Evolutionary conservation across 2,329 filamentous ascomycete genomes (phyloP).

Genomic region (Metarhizium guizhouense): DNA sequence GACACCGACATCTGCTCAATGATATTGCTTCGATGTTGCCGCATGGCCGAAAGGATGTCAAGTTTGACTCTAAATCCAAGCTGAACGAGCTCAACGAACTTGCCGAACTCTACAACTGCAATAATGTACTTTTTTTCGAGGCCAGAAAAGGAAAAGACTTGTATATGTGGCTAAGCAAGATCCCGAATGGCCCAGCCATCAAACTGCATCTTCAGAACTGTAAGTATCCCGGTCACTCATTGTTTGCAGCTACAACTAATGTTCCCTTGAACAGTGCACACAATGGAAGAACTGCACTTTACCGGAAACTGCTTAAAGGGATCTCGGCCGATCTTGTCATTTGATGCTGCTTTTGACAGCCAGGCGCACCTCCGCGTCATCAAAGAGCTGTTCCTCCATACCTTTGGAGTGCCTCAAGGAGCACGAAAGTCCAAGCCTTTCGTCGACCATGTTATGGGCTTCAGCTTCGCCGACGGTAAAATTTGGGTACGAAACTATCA

Average conservation of each 20-base stretch:
- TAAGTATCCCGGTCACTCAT: conserved; percentile 24
- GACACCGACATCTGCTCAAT: conserved; percentile 87
- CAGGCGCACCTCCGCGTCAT: conserved; percentile 73
- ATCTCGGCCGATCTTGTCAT: conserved; percentile 81
- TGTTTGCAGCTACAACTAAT: conserved; percentile 13
- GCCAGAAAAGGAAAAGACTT: conserved; percentile 89
- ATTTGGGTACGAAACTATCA: conserved; percentile 96
- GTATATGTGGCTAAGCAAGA: conserved; percentile 88
- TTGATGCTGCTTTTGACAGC: conserved; percentile 78
- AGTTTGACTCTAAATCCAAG: conserved; percentile 93
- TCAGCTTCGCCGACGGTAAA: conserved; percentile 84
- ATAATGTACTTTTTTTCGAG: conserved; percentile 92
- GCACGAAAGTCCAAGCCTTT: conserved; percentile 91
- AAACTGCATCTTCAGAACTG: conserved; percentile 71
- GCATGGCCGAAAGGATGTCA: conserved; percentile 88
- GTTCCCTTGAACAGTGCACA: conserved; percentile 57
- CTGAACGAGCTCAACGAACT: conserved; percentile 72
- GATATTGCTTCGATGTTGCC: conserved; percentile 84
- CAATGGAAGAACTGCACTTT: conserved; percentile 94
- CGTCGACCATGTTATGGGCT: conserved; percentile 88
- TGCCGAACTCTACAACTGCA: conserved; percentile 77
- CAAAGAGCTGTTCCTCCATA: conserved; percentile 82
- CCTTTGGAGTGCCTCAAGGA: conserved; percentile 84
- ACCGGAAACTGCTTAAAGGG: conserved; percentile 96
- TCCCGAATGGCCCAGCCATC: conserved; percentile 58